Conservation (phyloP, 306 rosid genomes). For the Cicer yamashitae region DNA sequence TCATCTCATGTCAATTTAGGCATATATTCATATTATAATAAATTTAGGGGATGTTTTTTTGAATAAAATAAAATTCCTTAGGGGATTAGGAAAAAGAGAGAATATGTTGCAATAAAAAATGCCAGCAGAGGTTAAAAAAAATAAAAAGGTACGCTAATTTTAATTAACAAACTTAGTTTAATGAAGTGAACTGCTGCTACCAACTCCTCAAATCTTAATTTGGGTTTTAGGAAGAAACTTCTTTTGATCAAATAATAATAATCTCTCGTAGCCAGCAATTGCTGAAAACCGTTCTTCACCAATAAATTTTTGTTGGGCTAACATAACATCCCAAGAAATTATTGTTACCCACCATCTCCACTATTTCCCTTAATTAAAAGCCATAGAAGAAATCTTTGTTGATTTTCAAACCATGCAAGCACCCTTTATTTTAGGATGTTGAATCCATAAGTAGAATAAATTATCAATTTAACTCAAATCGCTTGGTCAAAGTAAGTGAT, state of each 20-base stretch:
- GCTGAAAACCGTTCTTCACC: constrained; percentile 48
- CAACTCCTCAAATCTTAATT: constrained; percentile 39
- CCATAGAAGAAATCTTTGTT: neutral
- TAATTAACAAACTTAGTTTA: constrained; percentile 12
- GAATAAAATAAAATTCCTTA: too few species aligned
- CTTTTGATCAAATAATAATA: neutral
- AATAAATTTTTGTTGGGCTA: constrained; percentile 46
- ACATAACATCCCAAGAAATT: constrained; percentile 40
- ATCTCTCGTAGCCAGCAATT: constrained; percentile 22
- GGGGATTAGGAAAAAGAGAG: neutral
- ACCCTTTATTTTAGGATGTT: too few species aligned
- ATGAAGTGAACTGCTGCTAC: constrained; percentile 46
- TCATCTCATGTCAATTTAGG: too few species aligned
- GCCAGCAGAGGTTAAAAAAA: neutral
- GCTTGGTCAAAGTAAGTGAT: too few species aligned
- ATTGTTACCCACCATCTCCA: constrained; percentile 37
- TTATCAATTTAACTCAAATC: too few species aligned
- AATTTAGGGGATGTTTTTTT: too few species aligned
- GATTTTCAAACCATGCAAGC: neutral
- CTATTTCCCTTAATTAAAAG: constrained; percentile 2
- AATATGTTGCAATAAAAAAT: neutral
- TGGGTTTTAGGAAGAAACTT: constrained; percentile 36
- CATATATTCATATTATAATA: too few species aligned
- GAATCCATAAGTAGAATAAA: too few species aligned
- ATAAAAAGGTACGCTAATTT: neutral